Conservation (phyloP, 176 grass and related monocot genomes). For the Aegilops umbellulata region DNA sequence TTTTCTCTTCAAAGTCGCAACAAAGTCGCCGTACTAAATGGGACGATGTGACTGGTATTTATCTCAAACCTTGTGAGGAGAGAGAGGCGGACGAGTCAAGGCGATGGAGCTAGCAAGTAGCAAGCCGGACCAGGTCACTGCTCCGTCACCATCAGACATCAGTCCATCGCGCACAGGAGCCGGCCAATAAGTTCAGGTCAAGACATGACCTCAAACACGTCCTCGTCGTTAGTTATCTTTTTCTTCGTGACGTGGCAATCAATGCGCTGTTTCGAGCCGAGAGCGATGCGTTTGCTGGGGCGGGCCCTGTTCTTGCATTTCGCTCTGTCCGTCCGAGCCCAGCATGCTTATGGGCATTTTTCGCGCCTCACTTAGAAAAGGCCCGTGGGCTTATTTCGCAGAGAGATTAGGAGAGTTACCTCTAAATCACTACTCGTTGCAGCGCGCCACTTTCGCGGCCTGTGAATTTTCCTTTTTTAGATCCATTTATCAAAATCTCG, state of each 20-base stretch:
- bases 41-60: not conserved
- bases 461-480: too few relatives aligned
- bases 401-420: not conserved
- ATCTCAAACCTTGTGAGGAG: not conserved
- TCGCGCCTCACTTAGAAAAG: rapidly evolving
- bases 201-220: not conserved
- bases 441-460: too few relatives aligned
- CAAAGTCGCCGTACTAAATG: not conserved
- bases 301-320: not conserved
- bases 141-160: not conserved
- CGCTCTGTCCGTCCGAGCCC: not conserved
- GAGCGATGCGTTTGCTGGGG: not conserved
- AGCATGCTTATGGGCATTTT: not conserved
- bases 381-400: not conserved
- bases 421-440: too few relatives aligned
- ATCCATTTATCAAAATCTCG: too few relatives aligned
- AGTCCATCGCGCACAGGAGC: not conserved
- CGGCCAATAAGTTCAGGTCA: not conserved
- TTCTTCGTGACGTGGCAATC: not conserved
- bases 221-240: not conserved
- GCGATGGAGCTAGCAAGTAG: too few relatives aligned
- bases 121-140: not conserved
- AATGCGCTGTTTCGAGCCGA: not conserved
- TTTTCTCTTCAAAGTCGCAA: not conserved
- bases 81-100: not conserved